Evolutionary conservation across 805 yeast species (phyloP), one percentile per base, ranked within the genome.

Genomic region (Hanseniaspora lindneri): DNA sequence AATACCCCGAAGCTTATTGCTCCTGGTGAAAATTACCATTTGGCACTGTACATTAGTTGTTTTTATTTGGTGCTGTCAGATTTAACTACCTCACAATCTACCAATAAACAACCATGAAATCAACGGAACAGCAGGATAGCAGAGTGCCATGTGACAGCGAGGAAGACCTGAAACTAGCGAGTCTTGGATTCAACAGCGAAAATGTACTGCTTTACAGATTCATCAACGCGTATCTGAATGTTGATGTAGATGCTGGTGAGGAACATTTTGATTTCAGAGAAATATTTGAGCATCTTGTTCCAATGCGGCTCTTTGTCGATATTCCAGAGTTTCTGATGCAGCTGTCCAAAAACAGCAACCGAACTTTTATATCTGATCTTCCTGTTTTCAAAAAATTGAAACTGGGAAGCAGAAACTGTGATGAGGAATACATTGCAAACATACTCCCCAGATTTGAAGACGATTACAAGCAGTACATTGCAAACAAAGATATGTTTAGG

Each of bases 311-410:
- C 7, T 44, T 44, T 17, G 19, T n/a, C 5, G 49, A 44, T 30
- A 30, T 30, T n/a, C 37, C 40, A 7, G 24, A 14, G 4, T 44
- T 44, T 19, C 5, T 44, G 5, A 16, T 8, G 7, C 30, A 8
- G 17, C n/a, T 24, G 6, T 23, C 41, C 4, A 9, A 3, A 16
- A 24, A 23, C 16, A 23, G 25, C 8, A 24, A 4, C 7, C 21
- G 14, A 10, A 37, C n/a, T 24, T 8, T 8, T 9, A 14, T 20
- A n/a, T 16, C 28, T 24, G 49, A 44, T 17, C 19, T 44, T 2
- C 49, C 49, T 9, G 49, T 44, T 1, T 44, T 44, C 17, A 44
- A 44, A 30, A 44, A 44, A 19, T 25, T 44, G 3, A 44, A 44
- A 37, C 29, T 20, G 29, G 25, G 16, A 16, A 14, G 21, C 13